Conservation (phyloP, 176 grass and related monocot species). For the Zizania latifolia region DNA sequence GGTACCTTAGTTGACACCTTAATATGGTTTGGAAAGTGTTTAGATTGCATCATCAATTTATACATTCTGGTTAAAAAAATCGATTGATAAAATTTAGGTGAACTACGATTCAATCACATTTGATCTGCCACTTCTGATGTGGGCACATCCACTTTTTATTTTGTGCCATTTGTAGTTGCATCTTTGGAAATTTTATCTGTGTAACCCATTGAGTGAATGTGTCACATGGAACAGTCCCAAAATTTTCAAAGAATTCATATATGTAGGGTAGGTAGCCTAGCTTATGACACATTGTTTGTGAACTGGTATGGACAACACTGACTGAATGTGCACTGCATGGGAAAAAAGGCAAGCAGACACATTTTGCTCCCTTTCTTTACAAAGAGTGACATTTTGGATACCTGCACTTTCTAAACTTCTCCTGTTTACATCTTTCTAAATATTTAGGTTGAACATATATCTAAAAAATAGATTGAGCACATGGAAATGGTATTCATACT, state of each 20-base stretch:
- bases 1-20: slow-evolving; percentile 39
- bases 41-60: neutral
- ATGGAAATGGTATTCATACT: no score
- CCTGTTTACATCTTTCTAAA: no score
- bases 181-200: neutral
- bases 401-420: no score
- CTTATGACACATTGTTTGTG: neutral
- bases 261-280: neutral
- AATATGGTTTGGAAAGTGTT: neutral
- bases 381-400: no score
- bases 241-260: neutral
- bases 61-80: neutral
- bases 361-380: neutral
- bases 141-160: neutral
- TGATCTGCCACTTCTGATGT: neutral
- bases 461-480: no score
- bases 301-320: neutral
- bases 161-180: neutral
- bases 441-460: no score
- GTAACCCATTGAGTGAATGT: neutral
- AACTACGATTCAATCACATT: slow-evolving; percentile 1
- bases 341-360: neutral
- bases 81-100: neutral
- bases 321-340: neutral
- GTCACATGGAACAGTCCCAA: neutral